Conservation (phyloP, 2,329 filamentous ascomycete species). For the Escovopsis sp. region DNA sequence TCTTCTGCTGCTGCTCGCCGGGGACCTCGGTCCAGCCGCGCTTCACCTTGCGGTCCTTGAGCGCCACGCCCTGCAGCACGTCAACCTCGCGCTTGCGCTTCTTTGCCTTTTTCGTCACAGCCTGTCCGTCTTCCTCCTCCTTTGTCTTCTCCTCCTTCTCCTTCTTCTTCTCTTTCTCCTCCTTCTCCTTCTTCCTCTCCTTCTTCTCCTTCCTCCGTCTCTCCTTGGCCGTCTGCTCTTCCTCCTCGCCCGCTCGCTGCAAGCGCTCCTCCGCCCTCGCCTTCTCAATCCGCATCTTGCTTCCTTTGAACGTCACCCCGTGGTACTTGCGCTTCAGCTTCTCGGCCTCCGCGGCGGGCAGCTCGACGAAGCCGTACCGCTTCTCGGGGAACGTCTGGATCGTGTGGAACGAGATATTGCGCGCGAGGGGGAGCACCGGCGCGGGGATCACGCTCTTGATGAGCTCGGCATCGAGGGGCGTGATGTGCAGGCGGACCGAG, state of each 20-base stretch:
- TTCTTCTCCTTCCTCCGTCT: slow-evolving; percentile 17
- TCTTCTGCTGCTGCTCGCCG: slow-evolving; percentile 31
- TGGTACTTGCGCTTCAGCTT: slow-evolving; percentile 84
- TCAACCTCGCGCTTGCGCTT: slow-evolving; percentile 38
- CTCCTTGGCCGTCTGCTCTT: slow-evolving; percentile 15
- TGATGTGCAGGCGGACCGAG: slow-evolving; percentile 55
- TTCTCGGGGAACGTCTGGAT: slow-evolving; percentile 81
- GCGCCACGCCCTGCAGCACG: slow-evolving; percentile 48
- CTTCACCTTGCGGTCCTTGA: slow-evolving; percentile 68
- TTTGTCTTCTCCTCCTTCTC: slow-evolving; percentile 15
- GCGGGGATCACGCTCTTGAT: slow-evolving; percentile 57
- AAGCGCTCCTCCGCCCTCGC: slow-evolving; percentile 44
- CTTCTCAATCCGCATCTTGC: slow-evolving; percentile 71
- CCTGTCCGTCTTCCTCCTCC: slow-evolving; percentile 20
- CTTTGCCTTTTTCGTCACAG: slow-evolving; percentile 14
- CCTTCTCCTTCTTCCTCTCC: slow-evolving; percentile 15
- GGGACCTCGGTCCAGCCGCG: slow-evolving; percentile 71
- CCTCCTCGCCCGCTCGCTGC: slow-evolving; percentile 20
- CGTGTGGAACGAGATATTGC: slow-evolving; percentile 75
- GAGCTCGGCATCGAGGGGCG: slow-evolving; percentile 65
- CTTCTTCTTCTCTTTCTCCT: slow-evolving; percentile 12
- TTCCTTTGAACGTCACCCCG: slow-evolving; percentile 68
- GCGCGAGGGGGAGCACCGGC: slow-evolving; percentile 47
- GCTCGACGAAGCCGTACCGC: slow-evolving; percentile 76
- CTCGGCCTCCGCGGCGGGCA: slow-evolving; percentile 70